Conservation (phyloP, 257 asterid species). For the Marsdenia floribunda region DNA sequence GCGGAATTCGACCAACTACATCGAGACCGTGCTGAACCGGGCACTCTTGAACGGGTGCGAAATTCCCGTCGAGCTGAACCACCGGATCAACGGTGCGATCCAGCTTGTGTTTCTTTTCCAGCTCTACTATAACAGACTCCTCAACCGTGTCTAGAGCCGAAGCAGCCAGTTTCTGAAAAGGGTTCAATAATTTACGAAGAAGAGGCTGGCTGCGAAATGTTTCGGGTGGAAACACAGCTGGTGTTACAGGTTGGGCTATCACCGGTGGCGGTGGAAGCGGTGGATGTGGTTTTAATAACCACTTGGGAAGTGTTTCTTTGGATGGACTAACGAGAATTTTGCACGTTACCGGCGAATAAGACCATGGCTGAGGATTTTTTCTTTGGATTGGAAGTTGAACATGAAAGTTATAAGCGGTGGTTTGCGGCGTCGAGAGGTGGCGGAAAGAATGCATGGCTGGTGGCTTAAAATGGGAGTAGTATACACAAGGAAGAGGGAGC, state of each 20-base stretch:
- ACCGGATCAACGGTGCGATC: slow-evolving; percentile 45
- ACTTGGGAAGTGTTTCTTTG: slow-evolving; percentile 17
- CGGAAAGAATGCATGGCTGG: slow-evolving; percentile 28
- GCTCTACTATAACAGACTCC: slow-evolving; percentile 18
- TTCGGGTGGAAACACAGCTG: background rate
- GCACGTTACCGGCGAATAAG: slow-evolving; percentile 23
- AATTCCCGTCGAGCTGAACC: slow-evolving; percentile 57
- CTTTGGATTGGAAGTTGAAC: background rate
- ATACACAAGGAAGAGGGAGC: background rate
- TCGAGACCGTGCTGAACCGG: slow-evolving; percentile 51
- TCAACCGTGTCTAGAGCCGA: slow-evolving; percentile 41
- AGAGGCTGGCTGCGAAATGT: background rate
- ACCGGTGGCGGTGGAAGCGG: background rate
- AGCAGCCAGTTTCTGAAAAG: slow-evolving; percentile 41
- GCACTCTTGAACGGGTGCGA: slow-evolving; percentile 52
- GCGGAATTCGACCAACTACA: slow-evolving; percentile 45
- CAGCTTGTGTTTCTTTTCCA: slow-evolving; percentile 35
- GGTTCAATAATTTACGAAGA: slow-evolving; percentile 18
- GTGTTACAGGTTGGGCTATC: too few relatives aligned
- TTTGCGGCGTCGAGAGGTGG: slow-evolving; percentile 12
- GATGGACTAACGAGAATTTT: slow-evolving; percentile 24
- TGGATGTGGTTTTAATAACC: background rate
- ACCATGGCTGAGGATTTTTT: background rate
- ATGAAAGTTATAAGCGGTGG: slow-evolving; percentile 4
- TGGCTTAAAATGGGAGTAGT: background rate